These are phyloP conservation scores for Sequoiadendron giganteum DNA, from an alignment of 75 land plant species.

Conservation along the genomic window DNA sequence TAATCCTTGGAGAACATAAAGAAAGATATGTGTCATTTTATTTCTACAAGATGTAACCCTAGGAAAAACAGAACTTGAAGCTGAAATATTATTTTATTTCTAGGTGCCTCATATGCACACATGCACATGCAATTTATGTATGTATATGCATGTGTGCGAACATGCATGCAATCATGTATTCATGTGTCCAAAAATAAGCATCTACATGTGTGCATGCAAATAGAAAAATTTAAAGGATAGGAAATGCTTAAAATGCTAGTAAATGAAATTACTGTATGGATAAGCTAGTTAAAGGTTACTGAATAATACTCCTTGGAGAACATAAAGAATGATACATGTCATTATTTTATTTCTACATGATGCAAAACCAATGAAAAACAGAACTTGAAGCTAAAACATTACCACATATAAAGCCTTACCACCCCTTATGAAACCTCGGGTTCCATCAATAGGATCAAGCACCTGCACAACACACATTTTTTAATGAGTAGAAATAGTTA, in stretches of 20 bases:
- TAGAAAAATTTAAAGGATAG: background rate
- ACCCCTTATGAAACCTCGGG: conserved; percentile 81
- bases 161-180: no score
- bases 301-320: no score
- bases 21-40: background rate
- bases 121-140: no score
- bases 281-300: no score
- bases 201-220: background rate
- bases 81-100: conserved; percentile 16
- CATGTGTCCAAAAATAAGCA: no score
- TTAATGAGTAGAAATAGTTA: background rate
- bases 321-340: no score
- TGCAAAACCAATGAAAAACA: background rate
- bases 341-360: background rate
- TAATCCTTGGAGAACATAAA: no score
- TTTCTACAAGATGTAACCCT: background rate
- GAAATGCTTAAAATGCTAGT: background rate
- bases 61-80: background rate
- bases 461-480: conserved; percentile 43
- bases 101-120: no score
- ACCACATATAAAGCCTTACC: conserved; percentile 85
- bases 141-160: no score
- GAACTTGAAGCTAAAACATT: conserved; percentile 10
- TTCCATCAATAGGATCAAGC: conserved; percentile 95
- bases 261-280: background rate